Evolutionary conservation across 352 stramenopile species (phyloP), one percentile per base, ranked within the genome.

Genomic region (Phytopythium delawarense): DNA sequence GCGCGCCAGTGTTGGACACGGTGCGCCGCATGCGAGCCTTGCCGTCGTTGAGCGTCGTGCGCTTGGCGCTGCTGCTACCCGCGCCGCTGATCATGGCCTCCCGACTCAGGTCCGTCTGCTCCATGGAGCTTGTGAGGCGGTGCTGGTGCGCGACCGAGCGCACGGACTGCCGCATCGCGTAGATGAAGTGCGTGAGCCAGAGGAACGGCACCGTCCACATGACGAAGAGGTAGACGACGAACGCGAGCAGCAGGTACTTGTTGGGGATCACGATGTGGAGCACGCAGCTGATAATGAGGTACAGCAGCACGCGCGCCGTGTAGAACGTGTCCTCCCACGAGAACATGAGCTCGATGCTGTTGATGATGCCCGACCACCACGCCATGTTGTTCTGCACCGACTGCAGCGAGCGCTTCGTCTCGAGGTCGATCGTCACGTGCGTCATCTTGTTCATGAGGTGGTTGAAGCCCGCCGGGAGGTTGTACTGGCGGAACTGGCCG

Each of bases 361-460:
- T 87, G 62, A 94, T 89, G 59, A 92, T 81, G 57, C 76, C 80
- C 40, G 83, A 92, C 84, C 83, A 92, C 85, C 85, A 94, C 55
- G 85, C 78, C 85, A 94, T 94, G 69, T 92, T 92, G 71, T 94
- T 94, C 65, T 94, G 85, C 57, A 94, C 81, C 0, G 81, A 90
- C 71, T 94, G 85, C 57, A 94, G 66, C 61, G 85, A 91, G 39
- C 78, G 77, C 66, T 91, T 90, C 28, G 85, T 94, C 62, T 94
- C 85, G 32, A 86, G 69, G 57, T 94, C 83, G 34, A 92, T 89
- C 25, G 81, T 94, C 30, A 94, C 83, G 59, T 92, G 83, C 4
- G 85, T 92, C 85, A 94, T 94, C 66, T 94, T 94, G 78, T 94
- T 92, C 81, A 92, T 94, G 50, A 94, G 61, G 59, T 92, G 83